Base-by-base conservation (phyloP, 805 yeast genomes). In the Barnettozyma siamensis region DNA sequence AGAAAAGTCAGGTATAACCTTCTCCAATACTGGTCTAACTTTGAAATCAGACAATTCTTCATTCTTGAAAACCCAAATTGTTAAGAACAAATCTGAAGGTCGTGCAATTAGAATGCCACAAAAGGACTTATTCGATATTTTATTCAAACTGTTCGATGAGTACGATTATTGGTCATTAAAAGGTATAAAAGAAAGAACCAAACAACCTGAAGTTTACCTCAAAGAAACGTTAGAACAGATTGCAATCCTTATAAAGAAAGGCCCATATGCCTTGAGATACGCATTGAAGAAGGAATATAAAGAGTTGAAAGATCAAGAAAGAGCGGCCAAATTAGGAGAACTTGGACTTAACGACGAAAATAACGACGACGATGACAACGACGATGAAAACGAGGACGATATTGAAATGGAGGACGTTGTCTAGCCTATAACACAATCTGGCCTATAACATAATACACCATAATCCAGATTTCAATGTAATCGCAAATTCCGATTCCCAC, bases 91-190 rank as follows among this genome's bases (percentile, higher is more conserved):
- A 29, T 53, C 59, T 13, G 94, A 86, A 50, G 94, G 93, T 38
- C 82, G 95, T 58, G 95, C 97, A 27, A 87, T 85, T 50, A 78
- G 99, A 60, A 86, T 93, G 83, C 96, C 95, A 30, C 80, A 86
- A 67, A 87, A 85, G 60, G 97, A 88, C 48, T 74, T 93, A 43
- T 75, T 91, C 72, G 96, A 89, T 63, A 66, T 86, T 50, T 67
- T 93, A 51, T 93, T 93, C 76, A 75, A 83, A 52, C 70, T 91
- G 54, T 93, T 93, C 63, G 96, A 88, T 62, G 94, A 89, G 60
- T 88, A 84, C 61, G 97, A 91, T 59, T 93, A 89, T 63, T 93
- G 99, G 99, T 80, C 93, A 10, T 73, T 93, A 72, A 88, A 88
- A 64, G 96, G 96, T 31, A 70, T 93, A 47, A 83, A 88, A 57